Evolutionary conservation across 2,329 filamentous ascomycete species (phyloP), one percentile per base, ranked within the genome.

Genomic region (Claviceps pazoutovae): DNA sequence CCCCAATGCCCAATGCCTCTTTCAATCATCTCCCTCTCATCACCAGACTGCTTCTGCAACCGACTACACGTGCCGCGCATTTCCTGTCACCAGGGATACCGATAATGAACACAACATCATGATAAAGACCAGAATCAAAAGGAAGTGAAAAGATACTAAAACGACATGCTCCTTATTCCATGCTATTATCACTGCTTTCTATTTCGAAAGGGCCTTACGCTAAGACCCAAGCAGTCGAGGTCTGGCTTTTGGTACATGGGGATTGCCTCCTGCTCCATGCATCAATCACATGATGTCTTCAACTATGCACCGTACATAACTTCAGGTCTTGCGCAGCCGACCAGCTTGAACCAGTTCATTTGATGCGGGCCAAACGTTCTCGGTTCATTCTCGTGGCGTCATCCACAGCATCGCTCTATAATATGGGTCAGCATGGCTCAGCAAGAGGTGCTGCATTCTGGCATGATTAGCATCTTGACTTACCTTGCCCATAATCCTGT

Each of bases 311-410:
- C 26, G 13, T 36, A 44, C 26, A 44, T n/a, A 41, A 14, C 30
- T 16, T 16, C 8, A 17, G 17, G 16, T 38, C 26, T 26, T n/a
- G 41, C 19, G 16, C 30, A 50, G 7, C 21, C 17, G 14, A 17
- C 17, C 21, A 19, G 17, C 30, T 4, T 16, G 23, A 19, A 46
- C 4, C 16, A 49, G 11, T 23, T 57, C 63, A 72, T 53, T 64
- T 70, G 53, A 84, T 82, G 48, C 83, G 76, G 60, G 84, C 80
- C 65, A 89, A 65, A 59, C 80, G 78, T 60, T 83, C 80, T 57
- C 84, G 76, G 72, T 90, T 90, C 77, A 88, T 81, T 53, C 81
- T 80, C 60, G 91, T 86, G 62, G 85, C 79, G 58, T 91, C 86
- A 66, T 89, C 86, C 58, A 95, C 86, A 59, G 75, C 78, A 65